phyloP scores from a whole-genome alignment of 257 asterid species.

The Ligustrum vulgare region DNA sequence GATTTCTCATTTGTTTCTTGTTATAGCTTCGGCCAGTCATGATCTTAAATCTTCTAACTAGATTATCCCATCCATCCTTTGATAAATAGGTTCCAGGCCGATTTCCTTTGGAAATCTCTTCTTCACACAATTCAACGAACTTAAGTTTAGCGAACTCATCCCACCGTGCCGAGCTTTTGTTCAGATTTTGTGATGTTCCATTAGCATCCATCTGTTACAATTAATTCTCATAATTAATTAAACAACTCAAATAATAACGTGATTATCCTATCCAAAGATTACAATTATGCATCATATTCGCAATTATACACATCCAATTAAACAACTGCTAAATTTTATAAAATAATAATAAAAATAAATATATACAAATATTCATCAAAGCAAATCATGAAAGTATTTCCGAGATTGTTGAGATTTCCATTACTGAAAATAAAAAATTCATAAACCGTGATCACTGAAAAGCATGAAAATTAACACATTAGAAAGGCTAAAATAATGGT shows the following conservation, averaged over 20 bases:
- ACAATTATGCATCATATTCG: background rate
- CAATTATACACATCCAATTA: background rate
- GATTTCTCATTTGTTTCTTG: background rate
- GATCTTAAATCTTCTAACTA: conserved; percentile 1
- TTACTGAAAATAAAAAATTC: too few species aligned
- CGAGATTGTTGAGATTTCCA: background rate
- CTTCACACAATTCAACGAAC: conserved; percentile 4
- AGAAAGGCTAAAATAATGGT: background rate
- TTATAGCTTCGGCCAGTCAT: conserved; percentile 1
- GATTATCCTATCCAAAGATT: background rate
- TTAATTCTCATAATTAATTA: background rate
- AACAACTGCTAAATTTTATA: background rate
- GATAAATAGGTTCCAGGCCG: conserved; percentile 1
- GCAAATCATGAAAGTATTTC: background rate
- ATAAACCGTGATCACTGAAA: background rate
- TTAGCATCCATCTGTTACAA: background rate
- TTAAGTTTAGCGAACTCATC: conserved; percentile 6
- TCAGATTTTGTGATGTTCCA: conserved; percentile 2
- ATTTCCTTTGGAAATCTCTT: conserved; percentile 3
- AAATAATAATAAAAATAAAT: too few species aligned
- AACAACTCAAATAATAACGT: background rate
- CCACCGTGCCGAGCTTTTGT: conserved; percentile 3
- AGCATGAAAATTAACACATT: background rate
- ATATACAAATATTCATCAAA: background rate
- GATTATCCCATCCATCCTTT: conserved; percentile 1